phyloP scores from a whole-genome alignment of 2,329 filamentous ascomycete species.

The Colletotrichum sp. region DNA sequence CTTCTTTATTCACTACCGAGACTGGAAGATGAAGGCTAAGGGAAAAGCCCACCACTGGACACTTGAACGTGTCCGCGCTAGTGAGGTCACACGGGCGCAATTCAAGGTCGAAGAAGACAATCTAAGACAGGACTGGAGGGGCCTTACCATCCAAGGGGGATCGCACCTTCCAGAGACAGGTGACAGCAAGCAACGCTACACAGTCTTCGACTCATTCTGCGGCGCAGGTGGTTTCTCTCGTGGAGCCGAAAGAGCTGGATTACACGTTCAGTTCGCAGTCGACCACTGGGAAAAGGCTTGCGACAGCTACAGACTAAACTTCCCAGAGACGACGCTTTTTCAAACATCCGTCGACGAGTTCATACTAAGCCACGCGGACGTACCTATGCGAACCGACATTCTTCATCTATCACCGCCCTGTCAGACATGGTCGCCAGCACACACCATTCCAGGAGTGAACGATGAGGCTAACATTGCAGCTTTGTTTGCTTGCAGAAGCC shows the following conservation, averaged over 20 bases:
- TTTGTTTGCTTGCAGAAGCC: conserved; percentile 55
- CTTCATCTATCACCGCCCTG: conserved; percentile 81
- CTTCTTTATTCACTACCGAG: conserved; percentile 37
- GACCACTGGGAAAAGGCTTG: conserved; percentile 66
- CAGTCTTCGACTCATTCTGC: conserved; percentile 74
- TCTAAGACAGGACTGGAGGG: conserved; percentile 42
- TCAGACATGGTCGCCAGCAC: conserved; percentile 75
- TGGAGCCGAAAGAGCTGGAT: conserved; percentile 63
- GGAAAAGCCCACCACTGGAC: conserved; percentile 38
- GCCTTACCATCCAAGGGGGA: conserved; percentile 42
- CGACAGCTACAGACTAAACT: conserved; percentile 64
- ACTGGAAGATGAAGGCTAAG: conserved; percentile 23
- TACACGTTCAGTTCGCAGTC: conserved; percentile 65
- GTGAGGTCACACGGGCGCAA: conserved; percentile 23
- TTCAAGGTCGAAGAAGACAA: conserved; percentile 29
- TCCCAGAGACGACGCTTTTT: conserved; percentile 54
- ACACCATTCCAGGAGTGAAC: conserved; percentile 63
- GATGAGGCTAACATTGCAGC: conserved; percentile 73
- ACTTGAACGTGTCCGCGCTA: conserved; percentile 33
- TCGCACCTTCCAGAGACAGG: conserved; percentile 20
- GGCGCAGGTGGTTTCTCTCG: conserved; percentile 75
- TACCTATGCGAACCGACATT: conserved; percentile 62
- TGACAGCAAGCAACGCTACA: conserved; percentile 55
- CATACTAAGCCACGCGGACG: conserved; percentile 35
- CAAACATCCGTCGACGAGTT: conserved; percentile 55